Percentiles rank a stretch among this genome's conserved stretches.
phyloP scores from a whole-genome alignment of 805 yeast species.

The Yarrowia sp. region DNA sequence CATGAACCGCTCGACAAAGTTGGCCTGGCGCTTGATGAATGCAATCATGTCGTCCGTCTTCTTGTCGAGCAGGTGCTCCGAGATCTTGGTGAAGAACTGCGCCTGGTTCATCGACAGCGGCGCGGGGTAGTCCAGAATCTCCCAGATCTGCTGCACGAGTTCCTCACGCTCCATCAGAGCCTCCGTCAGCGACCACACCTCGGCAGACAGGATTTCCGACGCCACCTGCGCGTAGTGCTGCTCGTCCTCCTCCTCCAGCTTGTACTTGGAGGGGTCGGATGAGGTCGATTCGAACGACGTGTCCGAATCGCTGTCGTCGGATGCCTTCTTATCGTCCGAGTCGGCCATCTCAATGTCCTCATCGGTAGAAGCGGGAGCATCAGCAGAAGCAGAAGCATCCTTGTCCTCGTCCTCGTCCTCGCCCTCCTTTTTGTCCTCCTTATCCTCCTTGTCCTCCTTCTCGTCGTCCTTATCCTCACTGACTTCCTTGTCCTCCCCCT shows the following conservation, averaged over 20 bases:
- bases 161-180: slow-evolving; percentile 79
- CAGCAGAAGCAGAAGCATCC: too few species aligned
- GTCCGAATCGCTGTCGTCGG: slow-evolving; percentile 23
- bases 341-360: slow-evolving; percentile 4
- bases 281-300: slow-evolving; percentile 49
- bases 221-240: slow-evolving; percentile 63
- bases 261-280: slow-evolving; percentile 44
- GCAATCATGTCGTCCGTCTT: slow-evolving; percentile 78
- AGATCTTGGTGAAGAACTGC: slow-evolving; percentile 88
- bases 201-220: slow-evolving; percentile 88
- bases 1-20: slow-evolving; percentile 79
- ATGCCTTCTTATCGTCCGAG: slow-evolving; percentile 12
- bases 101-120: slow-evolving; percentile 79
- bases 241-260: slow-evolving; percentile 46
- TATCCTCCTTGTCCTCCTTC: slow-evolving; percentile 40
- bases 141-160: slow-evolving; percentile 77
- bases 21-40: slow-evolving; percentile 71
- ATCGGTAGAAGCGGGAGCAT: too few species aligned
- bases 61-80: slow-evolving; percentile 87
- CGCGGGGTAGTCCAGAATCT: slow-evolving; percentile 68
- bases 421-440: slow-evolving; percentile 43
- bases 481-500: slow-evolving; percentile 26
- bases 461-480: slow-evolving; percentile 40
- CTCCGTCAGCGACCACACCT: slow-evolving; percentile 92
- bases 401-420: slow-evolving; percentile 13